Conservation (phyloP, 306 rosid species). For the Quercus berberidifolia region DNA sequence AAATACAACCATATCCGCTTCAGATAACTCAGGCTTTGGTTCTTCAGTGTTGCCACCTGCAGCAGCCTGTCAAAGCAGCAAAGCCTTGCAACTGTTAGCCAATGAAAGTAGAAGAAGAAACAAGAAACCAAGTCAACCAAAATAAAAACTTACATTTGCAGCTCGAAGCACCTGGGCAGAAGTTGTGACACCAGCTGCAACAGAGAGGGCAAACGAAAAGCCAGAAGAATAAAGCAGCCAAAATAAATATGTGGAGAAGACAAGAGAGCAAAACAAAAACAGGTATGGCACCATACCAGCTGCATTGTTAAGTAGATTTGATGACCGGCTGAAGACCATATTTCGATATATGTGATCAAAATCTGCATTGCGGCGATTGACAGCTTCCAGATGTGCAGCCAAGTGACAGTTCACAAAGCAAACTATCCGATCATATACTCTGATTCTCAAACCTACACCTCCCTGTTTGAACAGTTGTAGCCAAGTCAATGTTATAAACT, state of each 20-base stretch:
- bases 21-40: constrained; percentile 85
- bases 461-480: constrained; percentile 61
- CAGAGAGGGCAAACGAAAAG: constrained; percentile 79
- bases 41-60: constrained; percentile 61
- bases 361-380: constrained; percentile 95
- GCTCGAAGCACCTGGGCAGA: constrained; percentile 58
- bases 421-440: constrained; percentile 93
- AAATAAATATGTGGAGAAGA: constrained; percentile 89
- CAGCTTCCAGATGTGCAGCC: constrained; percentile 99
- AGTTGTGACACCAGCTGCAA: constrained; percentile 95
- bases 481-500: constrained; percentile 24
- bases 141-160: constrained; percentile 59
- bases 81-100: constrained; percentile 14
- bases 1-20: constrained; percentile 94
- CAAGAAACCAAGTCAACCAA: constrained; percentile 12
- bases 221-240: constrained; percentile 98
- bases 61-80: constrained; percentile 53
- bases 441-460: constrained; percentile 97
- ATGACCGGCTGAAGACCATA: constrained; percentile 86
- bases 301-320: constrained; percentile 68
- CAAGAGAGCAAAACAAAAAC: constrained; percentile 81
- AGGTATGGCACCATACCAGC: constrained; percentile 94
- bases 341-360: constrained; percentile 94
- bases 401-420: constrained; percentile 99
- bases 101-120: constrained; percentile 18